Conservation (phyloP, 495 filamentous ascomycete genomes). For the Barbatosphaeria neglecta region DNA sequence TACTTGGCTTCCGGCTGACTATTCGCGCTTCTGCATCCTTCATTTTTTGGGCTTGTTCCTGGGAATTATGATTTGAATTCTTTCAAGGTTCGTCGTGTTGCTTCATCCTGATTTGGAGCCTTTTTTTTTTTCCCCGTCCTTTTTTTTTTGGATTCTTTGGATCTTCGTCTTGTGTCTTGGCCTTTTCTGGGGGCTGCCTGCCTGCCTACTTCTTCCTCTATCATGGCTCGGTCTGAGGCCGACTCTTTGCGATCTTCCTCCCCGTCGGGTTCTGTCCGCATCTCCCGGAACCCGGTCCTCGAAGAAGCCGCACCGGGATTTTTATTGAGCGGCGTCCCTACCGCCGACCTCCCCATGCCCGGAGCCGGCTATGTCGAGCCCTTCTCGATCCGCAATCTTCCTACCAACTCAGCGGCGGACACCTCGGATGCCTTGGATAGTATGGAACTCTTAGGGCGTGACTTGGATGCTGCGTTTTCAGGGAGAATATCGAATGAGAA, state of each 20-base stretch:
- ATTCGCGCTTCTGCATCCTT: not conserved
- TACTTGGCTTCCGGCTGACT: not conserved
- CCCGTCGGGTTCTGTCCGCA: not conserved
- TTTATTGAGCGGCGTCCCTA: not conserved
- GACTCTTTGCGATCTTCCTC: conserved; percentile 1
- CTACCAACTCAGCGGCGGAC: not conserved
- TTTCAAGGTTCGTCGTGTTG: not conserved
- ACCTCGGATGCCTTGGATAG: not conserved
- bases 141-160: conserved; percentile 2
- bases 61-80: conserved; percentile 5
- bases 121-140: no score
- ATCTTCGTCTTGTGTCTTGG: conserved; percentile 10
- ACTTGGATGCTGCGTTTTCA: not conserved
- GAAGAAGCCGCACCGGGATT: not conserved
- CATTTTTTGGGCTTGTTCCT: not conserved
- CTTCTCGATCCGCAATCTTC: not conserved
- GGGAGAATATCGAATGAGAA: not conserved
- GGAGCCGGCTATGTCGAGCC: not conserved
- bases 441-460: not conserved
- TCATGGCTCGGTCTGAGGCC: conserved; percentile 9
- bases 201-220: conserved; percentile 2
- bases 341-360: not conserved
- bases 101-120: not conserved
- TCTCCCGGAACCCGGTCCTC: not conserved
- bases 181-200: conserved; percentile 7